Evolutionary conservation across 208 protist species (phyloP).

Genomic region (Borovskyia barvae): DNA sequence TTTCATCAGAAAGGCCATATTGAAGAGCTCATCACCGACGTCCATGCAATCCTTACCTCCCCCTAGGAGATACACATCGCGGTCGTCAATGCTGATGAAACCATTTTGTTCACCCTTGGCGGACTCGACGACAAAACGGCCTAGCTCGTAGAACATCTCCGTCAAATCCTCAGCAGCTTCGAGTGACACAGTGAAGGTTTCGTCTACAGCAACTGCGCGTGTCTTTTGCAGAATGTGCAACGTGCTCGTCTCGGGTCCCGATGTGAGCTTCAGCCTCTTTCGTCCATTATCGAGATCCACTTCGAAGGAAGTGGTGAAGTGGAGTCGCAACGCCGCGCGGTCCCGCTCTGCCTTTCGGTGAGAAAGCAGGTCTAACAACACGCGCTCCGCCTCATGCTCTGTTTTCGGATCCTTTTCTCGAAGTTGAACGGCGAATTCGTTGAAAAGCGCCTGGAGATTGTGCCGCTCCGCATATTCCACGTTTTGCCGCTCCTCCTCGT

Average conservation of each 20-base stretch:
- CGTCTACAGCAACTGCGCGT: slow-evolving; percentile 54
- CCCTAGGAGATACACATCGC: slow-evolving; percentile 73
- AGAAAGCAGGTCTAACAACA: slow-evolving; percentile 73
- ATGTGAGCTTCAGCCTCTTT: slow-evolving; percentile 57
- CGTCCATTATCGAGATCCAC: slow-evolving; percentile 80
- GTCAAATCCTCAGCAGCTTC: slow-evolving; percentile 78
- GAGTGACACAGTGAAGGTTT: slow-evolving; percentile 48
- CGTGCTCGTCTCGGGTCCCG: slow-evolving; percentile 50
- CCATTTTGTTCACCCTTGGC: slow-evolving; percentile 69
- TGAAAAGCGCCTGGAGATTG: slow-evolving; percentile 72
- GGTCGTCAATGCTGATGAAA: slow-evolving; percentile 82
- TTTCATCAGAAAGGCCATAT: slow-evolving; percentile 68
- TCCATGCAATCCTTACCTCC: slow-evolving; percentile 69
- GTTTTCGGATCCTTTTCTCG: slow-evolving; percentile 76
- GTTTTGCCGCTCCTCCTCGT: slow-evolving; percentile 72
- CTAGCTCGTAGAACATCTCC: slow-evolving; percentile 79
- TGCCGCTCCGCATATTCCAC: slow-evolving; percentile 76
- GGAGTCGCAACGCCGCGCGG: slow-evolving; percentile 70
- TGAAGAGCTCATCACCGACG: slow-evolving; percentile 78
- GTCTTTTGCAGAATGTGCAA: slow-evolving; percentile 74
- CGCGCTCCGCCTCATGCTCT: slow-evolving; percentile 69
- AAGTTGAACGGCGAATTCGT: slow-evolving; percentile 71
- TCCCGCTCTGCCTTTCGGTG: slow-evolving; percentile 77
- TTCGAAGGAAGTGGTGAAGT: slow-evolving; percentile 68
- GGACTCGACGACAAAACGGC: slow-evolving; percentile 69